A percentile compares a stretch with the other conserved stretches of the same genome.
Evolutionary conservation across 1,284 basidiomycete species (phyloP).

Genomic region (Apiotrichum laibachii): DNA sequence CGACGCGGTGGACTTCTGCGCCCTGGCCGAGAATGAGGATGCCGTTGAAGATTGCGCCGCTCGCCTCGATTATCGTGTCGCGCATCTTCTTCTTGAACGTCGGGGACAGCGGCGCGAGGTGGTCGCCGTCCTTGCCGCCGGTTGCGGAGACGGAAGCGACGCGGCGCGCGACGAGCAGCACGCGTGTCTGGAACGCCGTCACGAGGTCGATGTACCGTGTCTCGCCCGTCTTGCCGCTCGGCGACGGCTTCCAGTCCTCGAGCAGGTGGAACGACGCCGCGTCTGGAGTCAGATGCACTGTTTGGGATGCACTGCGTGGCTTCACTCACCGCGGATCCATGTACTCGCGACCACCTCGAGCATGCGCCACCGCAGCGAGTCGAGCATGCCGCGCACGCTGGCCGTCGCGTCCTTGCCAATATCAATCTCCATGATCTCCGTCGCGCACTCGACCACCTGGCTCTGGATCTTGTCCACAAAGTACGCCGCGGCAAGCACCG

Average conservation of each 20-base stretch:
- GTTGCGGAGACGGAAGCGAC: constrained; percentile 4
- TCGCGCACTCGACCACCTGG: constrained; percentile 81
- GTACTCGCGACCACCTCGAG: constrained; percentile 72
- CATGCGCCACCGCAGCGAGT: constrained; percentile 84
- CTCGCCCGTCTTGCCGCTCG: constrained; percentile 47
- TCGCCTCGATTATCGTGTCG: constrained; percentile 79
- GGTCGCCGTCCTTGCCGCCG: constrained; percentile 3
- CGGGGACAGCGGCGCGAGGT: constrained; percentile 29
- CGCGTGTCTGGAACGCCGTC: constrained; percentile 76
- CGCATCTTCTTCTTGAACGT: constrained; percentile 65
- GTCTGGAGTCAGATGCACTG: constrained; percentile 54
- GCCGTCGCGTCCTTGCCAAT: constrained; percentile 70
- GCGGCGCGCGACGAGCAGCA: constrained; percentile 69
- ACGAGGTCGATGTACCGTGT: constrained; percentile 66
- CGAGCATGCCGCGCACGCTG: constrained; percentile 69
- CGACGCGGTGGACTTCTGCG: neutral
- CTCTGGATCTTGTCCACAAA: constrained; percentile 74
- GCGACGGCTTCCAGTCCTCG: constrained; percentile 73
- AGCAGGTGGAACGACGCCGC: constrained; percentile 77
- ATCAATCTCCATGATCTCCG: constrained; percentile 76
- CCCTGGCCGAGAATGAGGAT: constrained; percentile 68
- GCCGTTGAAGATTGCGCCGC: constrained; percentile 88
- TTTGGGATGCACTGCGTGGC: neutral
- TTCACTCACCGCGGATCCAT: constrained; percentile 63
- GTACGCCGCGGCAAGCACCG: constrained; percentile 77